These are phyloP conservation scores for Postia placenta DNA, from an alignment of 768 basidiomycete genomes.

Conservation along the genomic window DNA sequence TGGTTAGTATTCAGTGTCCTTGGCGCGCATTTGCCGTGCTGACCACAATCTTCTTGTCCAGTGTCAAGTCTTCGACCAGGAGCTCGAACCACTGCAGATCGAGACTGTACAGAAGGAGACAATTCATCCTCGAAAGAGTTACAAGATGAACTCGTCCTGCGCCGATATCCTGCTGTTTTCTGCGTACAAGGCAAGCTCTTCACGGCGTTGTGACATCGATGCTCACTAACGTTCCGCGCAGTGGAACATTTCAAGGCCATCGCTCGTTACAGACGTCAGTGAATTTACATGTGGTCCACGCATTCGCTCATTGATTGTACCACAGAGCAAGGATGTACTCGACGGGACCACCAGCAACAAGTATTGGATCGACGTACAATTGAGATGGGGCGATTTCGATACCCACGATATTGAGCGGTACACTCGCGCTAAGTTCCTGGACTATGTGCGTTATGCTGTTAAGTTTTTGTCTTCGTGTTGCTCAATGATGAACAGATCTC, in stretches of 20 bases:
- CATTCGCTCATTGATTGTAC: constrained; percentile 10
- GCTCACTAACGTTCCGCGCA: constrained; percentile 26
- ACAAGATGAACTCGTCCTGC: constrained; percentile 99
- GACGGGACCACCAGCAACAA: constrained; percentile 99
- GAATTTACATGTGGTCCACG: no score
- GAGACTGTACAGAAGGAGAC: constrained; percentile 99
- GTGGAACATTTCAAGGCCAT: constrained; percentile 98
- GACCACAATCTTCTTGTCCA: constrained; percentile 24
- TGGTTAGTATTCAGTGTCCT: constrained; percentile 68
- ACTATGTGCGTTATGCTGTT: constrained; percentile 59
- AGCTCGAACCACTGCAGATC: constrained; percentile 95
- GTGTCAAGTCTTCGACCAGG: constrained; percentile 99
- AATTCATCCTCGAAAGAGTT: constrained; percentile 98
- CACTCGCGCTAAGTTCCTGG: constrained; percentile 97
- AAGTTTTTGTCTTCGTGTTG: not conserved
- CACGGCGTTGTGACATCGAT: not conserved
- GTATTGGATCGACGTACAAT: constrained; percentile 96
- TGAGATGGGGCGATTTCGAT: constrained; percentile 98
- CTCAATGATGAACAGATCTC: constrained; percentile 50
- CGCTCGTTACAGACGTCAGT: constrained; percentile 86
- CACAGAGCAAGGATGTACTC: constrained; percentile 83
- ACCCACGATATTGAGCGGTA: constrained; percentile 99
- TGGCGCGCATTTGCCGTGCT: not conserved
- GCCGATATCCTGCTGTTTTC: constrained; percentile 98
- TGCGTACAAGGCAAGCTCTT: constrained; percentile 61